phyloP scores from a whole-genome alignment of 176 grass and related monocot species.

The Oryza longistaminata region DNA sequence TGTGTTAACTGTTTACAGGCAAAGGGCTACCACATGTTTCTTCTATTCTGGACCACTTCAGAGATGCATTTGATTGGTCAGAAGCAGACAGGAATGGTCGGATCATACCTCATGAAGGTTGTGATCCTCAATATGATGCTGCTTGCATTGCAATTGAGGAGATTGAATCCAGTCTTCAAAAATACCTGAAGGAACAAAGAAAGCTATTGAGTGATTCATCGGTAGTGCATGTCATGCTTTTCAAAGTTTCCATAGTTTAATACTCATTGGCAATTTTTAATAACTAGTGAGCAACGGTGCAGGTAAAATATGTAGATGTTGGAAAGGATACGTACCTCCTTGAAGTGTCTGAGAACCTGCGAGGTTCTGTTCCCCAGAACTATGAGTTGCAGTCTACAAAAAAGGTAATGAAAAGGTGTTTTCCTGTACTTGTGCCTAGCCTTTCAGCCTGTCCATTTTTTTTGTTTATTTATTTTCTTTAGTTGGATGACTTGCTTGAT shows the following conservation, averaged over 20 bases:
- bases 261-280: conserved; percentile 26
- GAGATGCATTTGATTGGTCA: conserved; percentile 98
- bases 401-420: conserved; percentile 48
- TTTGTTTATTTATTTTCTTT: background rate
- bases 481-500: background rate
- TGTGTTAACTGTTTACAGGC: conserved; percentile 58
- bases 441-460: conserved; percentile 10
- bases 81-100: conserved; percentile 77
- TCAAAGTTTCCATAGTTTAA: conserved; percentile 5
- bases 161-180: conserved; percentile 58
- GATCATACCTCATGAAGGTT: conserved; percentile 84
- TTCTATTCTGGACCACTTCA: conserved; percentile 70
- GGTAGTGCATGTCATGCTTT: conserved; percentile 39
- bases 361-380: conserved; percentile 67
- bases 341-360: conserved; percentile 73
- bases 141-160: conserved; percentile 59
- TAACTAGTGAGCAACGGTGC: conserved; percentile 4
- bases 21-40: conserved; percentile 69
- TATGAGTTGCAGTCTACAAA: conserved; percentile 91
- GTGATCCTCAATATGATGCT: conserved; percentile 80
- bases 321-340: conserved; percentile 87
- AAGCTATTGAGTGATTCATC: conserved; percentile 56
- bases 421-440: conserved; percentile 22
- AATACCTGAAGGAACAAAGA: conserved; percentile 83
- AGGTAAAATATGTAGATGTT: conserved; percentile 89